Base-by-base conservation (phyloP, 495 filamentous ascomycete species). In the Penicillium verhagenii region DNA sequence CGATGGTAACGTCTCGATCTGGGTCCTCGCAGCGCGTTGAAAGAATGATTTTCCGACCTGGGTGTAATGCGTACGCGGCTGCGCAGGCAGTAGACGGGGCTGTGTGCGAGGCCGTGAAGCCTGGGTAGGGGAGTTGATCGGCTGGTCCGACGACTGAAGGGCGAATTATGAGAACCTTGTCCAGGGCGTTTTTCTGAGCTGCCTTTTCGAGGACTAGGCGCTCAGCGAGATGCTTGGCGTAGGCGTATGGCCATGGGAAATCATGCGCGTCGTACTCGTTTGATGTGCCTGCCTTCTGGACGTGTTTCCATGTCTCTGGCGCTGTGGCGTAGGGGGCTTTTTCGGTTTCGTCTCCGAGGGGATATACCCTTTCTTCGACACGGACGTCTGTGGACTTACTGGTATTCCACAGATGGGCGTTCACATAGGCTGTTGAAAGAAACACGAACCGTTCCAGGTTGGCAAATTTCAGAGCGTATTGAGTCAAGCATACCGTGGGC, bases 201-300 rank as follows among this genome's bases (percentile, higher is more conserved):
- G 61, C 64, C 4, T 64, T 58, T 1, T 61, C 40, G 13, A 61
- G 37, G 10, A 60, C 40, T 3, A 67, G 48, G 28, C 64, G 33
- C 25, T 67, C 64, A 8, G 61, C 40, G 8, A 67, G 52, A 24
- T 67, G 64, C 23, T 64, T 64, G 18, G 61, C 58, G 19, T 67
- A 67, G 13, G 61, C 61, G 23, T 60, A 67, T 26, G 64, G 58
- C 64, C 64, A 67, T 1, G 64, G 61, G 6, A 67, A 67, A 31
- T 67, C 58, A 18, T 67, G 61, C 0, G 50, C 45, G 9, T 64
- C 58, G 46, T 64, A 67, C 43, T 67, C 64, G 3, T 55, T 56
- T 4, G 64, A 64, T 2, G 64, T 56, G 13, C 64, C 64, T 6
- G 35, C 43, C 18, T 52, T 58, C 21, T 61, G 58, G 2, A 67